Evolutionary conservation across 2,329 filamentous ascomycete genomes (phyloP).

Genomic region (Stagonosporopsis tanaceti): DNA sequence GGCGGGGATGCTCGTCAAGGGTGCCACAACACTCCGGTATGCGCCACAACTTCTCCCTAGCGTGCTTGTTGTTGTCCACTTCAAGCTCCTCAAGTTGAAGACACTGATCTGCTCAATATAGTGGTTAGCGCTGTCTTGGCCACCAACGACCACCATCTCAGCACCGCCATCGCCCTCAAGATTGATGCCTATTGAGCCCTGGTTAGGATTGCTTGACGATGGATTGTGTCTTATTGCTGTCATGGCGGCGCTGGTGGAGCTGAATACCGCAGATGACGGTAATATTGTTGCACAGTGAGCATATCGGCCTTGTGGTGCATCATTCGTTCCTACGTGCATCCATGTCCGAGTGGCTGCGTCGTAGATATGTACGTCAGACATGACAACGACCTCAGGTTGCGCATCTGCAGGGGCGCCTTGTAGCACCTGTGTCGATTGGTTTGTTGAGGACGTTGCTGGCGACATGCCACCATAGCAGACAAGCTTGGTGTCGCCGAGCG

Average conservation of each 20-base stretch:
- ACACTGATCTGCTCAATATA: slow-evolving; percentile 99
- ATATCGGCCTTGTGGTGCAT: slow-evolving; percentile 91
- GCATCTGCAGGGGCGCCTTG: slow-evolving; percentile 61
- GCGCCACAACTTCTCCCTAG: slow-evolving; percentile 94
- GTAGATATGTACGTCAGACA: slow-evolving; percentile 98
- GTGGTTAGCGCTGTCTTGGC: slow-evolving; percentile 96
- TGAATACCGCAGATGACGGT: slow-evolving; percentile 85
- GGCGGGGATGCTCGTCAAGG: slow-evolving; percentile 72
- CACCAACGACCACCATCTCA: slow-evolving; percentile 96
- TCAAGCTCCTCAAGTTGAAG: slow-evolving; percentile 92
- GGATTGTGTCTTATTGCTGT: slow-evolving; percentile 92
- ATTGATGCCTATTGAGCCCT: slow-evolving; percentile 85
- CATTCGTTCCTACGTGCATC: slow-evolving; percentile 81
- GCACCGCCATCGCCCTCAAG: slow-evolving; percentile 91
- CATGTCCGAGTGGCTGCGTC: slow-evolving; percentile 83
- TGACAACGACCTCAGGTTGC: slow-evolving; percentile 89
- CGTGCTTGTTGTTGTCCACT: slow-evolving; percentile 90
- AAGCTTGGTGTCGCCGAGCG: slow-evolving; percentile 91
- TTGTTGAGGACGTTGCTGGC: slow-evolving; percentile 64
- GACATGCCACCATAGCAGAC: slow-evolving; percentile 99
- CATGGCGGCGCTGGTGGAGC: slow-evolving; percentile 81
- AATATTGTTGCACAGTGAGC: slow-evolving; percentile 95
- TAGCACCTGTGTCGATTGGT: slow-evolving; percentile 46
- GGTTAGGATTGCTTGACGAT: slow-evolving; percentile 80
- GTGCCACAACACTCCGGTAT: slow-evolving; percentile 93